These are phyloP conservation scores for Dioscorea dumetorum DNA, from an alignment of 106 monocot genomes.

Conservation along the genomic window DNA sequence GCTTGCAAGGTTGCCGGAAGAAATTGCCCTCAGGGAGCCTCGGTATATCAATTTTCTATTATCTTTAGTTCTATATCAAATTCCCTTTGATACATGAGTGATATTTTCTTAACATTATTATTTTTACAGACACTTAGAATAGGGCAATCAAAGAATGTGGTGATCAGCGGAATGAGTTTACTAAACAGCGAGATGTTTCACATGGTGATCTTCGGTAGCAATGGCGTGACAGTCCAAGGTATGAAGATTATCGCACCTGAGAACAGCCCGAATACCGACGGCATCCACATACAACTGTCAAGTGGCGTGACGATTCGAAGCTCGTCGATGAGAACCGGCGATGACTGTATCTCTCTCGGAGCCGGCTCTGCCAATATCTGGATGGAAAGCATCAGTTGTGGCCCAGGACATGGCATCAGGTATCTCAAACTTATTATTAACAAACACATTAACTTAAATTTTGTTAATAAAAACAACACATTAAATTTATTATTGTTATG, in stretches of 20 bases:
- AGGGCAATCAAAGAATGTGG: slow-evolving; percentile 17
- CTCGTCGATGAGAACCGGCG: slow-evolving; percentile 20
- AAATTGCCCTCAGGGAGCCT: slow-evolving; percentile 16
- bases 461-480: no score
- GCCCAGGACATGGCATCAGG: slow-evolving; percentile 39
- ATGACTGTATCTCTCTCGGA: slow-evolving; percentile 32
- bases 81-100: no score
- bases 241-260: slow-evolving; percentile 16
- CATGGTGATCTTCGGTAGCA: slow-evolving; percentile 17
- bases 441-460: no score
- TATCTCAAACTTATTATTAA: not conserved
- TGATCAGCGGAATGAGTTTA: slow-evolving; percentile 7
- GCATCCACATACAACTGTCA: slow-evolving; percentile 30
- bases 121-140: slow-evolving; percentile 21
- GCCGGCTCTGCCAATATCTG: slow-evolving; percentile 13
- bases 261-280: slow-evolving; percentile 38
- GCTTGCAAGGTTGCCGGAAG: slow-evolving; percentile 11
- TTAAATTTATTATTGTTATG: no score
- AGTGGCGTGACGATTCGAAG: slow-evolving; percentile 15
- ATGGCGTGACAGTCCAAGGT: slow-evolving; percentile 13
- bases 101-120: no score
- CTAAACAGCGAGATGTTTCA: slow-evolving; percentile 31
- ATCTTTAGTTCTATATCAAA: no score
- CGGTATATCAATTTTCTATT: no score
- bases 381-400: slow-evolving; percentile 26